Percentiles rank a stretch among this genome's conserved stretches.
These are phyloP conservation scores for Pichia sp. DNA, from an alignment of 1,139 yeast species.

Conservation along the genomic window DNA sequence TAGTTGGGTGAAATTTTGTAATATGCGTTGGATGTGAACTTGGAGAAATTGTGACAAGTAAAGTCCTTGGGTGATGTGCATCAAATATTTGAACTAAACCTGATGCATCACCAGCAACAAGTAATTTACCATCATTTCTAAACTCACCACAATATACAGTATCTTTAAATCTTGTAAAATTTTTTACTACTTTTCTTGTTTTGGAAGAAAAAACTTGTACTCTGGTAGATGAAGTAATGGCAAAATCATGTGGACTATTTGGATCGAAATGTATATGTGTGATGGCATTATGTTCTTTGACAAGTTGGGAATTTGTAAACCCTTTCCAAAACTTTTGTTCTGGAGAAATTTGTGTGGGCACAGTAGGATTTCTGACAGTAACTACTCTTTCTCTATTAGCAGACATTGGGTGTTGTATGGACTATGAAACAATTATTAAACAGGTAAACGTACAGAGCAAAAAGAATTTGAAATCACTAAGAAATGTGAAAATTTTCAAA, in stretches of 20 bases:
- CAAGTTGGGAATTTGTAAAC: constrained; percentile 73
- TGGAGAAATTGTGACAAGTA: constrained; percentile 74
- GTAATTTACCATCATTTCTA: constrained; percentile 72
- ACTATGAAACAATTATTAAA: background rate
- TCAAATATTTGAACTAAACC: constrained; percentile 84
- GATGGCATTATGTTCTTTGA: constrained; percentile 90
- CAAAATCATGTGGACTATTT: constrained; percentile 81
- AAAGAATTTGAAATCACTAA: no score
- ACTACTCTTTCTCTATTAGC: constrained; percentile 65
- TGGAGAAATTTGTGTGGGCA: constrained; percentile 83
- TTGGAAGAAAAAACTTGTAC: constrained; percentile 89
- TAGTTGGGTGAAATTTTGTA: constrained; percentile 81
- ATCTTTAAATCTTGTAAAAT: constrained; percentile 87
- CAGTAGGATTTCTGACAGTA: constrained; percentile 65
- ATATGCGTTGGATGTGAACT: constrained; percentile 87
- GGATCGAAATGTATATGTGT: constrained; percentile 87
- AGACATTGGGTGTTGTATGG: constrained; percentile 56
- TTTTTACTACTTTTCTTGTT: constrained; percentile 84
- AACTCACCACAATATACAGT: constrained; percentile 83
- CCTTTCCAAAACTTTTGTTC: constrained; percentile 96
- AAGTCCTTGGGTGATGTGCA: constrained; percentile 63
- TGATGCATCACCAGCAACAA: constrained; percentile 85
- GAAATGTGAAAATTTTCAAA: no score
- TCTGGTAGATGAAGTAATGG: constrained; percentile 86
- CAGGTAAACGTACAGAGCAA: background rate